A percentile compares a stretch with the other conserved stretches of the same genome.
Evolutionary conservation across 768 basidiomycete genomes (phyloP).

Genomic region (Termitomyces sp.): DNA sequence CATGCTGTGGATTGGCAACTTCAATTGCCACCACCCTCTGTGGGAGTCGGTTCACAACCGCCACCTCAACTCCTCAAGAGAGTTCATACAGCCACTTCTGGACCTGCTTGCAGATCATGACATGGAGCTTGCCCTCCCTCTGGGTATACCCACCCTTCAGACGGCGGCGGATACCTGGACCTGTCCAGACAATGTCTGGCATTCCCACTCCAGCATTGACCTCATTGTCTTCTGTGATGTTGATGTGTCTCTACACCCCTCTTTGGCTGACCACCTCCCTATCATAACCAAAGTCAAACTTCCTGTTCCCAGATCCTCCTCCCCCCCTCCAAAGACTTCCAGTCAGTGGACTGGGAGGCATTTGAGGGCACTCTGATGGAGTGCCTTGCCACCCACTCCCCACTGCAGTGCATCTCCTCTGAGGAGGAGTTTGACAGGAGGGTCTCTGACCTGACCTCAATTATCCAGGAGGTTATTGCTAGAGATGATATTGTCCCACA

Average conservation of each 20-base stretch:
- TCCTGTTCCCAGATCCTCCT: background rate
- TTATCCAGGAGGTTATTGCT: slow-evolving; percentile 9
- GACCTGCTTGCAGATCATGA: background rate
- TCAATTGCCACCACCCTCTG: too few relatives aligned
- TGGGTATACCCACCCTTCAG: too few relatives aligned
- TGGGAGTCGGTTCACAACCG: slow-evolving; percentile 2
- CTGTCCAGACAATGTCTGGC: background rate
- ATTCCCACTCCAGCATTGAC: background rate
- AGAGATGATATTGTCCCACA: background rate
- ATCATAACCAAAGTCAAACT: slow-evolving; percentile 23
- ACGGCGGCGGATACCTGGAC: background rate
- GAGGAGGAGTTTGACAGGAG: slow-evolving; percentile 7
- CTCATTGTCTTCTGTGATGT: background rate
- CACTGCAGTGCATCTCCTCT: too few relatives aligned
- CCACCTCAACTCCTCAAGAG: background rate
- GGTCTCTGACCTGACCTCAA: background rate
- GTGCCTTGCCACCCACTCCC: background rate
- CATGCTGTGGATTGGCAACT: background rate
- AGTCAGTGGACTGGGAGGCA: slow-evolving; percentile 16
- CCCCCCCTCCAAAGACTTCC: slow-evolving; percentile 17
- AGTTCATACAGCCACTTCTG: background rate
- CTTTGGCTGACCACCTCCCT: slow-evolving; percentile 31
- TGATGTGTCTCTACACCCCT: slow-evolving; percentile 1
- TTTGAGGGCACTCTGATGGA: slow-evolving; percentile 12
- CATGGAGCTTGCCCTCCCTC: too few relatives aligned